phyloP scores from a whole-genome alignment of 768 basidiomycete species.

The Wakefieldia striispora region DNA sequence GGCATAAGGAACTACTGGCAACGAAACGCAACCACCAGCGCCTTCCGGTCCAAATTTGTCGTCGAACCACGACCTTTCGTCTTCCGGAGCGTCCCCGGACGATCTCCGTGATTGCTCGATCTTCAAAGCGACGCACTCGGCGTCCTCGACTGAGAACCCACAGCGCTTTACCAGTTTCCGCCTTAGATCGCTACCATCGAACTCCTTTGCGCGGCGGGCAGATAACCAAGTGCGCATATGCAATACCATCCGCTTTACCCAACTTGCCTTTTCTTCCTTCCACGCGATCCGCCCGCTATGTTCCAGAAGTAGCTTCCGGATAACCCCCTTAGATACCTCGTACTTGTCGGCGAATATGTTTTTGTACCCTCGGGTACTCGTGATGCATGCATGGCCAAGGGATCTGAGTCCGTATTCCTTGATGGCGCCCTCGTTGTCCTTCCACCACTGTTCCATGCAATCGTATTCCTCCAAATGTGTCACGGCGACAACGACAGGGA shows the following conservation, averaged over 20 bases:
- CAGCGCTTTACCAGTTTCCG: conserved; percentile 23
- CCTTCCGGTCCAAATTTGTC: conserved; percentile 13
- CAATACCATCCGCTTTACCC: conserved; percentile 24
- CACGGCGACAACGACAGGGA: conserved; percentile 33
- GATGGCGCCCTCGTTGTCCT: conserved; percentile 33
- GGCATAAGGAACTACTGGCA: conserved; percentile 11
- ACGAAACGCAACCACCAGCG: conserved; percentile 6
- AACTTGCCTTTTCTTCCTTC: conserved; percentile 25
- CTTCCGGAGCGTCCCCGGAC: conserved; percentile 7
- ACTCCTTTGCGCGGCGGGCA: conserved; percentile 8
- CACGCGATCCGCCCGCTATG: conserved; percentile 14
- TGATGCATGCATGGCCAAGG: conserved; percentile 40
- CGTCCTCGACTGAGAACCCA: conserved; percentile 22
- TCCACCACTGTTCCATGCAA: conserved; percentile 41
- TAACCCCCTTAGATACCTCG: conserved; percentile 27
- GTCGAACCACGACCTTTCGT: conserved; percentile 19
- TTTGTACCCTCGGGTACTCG: conserved; percentile 28
- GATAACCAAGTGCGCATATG: conserved; percentile 28
- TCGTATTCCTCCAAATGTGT: conserved; percentile 36
- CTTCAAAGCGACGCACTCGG: conserved; percentile 15
- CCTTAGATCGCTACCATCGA: conserved; percentile 14
- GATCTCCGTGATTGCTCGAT: conserved; percentile 15
- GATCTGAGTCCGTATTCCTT: conserved; percentile 33
- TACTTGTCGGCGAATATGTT: conserved; percentile 30
- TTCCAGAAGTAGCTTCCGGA: conserved; percentile 20